phyloP scores from a whole-genome alignment of 2,329 filamentous ascomycete species.

The Drechslerella dactyloides region DNA sequence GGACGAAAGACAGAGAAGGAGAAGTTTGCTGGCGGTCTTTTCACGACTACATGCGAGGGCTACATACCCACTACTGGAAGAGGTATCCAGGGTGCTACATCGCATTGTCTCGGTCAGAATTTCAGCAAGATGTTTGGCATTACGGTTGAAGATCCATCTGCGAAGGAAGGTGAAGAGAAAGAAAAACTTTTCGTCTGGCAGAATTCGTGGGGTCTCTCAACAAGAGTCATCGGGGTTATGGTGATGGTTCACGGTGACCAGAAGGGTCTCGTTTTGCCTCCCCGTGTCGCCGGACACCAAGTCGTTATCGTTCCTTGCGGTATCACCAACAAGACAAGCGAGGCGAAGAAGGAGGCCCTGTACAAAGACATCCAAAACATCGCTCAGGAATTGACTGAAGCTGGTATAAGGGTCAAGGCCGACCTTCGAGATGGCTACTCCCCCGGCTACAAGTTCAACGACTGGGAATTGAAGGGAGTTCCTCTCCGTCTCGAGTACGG shows the following conservation, averaged over 20 bases:
- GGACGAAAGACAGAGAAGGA: conserved; percentile 96
- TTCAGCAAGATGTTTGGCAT: conserved; percentile 99
- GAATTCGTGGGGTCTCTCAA: conserved; percentile 98
- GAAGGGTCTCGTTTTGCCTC: conserved; percentile 91
- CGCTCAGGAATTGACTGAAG: conserved; percentile 71
- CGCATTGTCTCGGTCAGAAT: conserved; percentile 93
- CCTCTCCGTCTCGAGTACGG: conserved; percentile 94
- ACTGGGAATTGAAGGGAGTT: conserved; percentile 96
- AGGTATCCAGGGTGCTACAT: conserved; percentile 95
- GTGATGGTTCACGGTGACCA: conserved; percentile 97
- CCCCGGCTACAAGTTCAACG: conserved; percentile 97
- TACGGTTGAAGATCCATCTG: conserved; percentile 86
- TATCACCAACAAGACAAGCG: conserved; percentile 82
- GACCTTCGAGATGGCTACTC: conserved; percentile 90
- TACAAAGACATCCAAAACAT: conserved; percentile 77
- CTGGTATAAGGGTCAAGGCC: conserved; percentile 76
- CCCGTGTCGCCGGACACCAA: conserved; percentile 85
- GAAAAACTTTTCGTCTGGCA: conserved; percentile 90
- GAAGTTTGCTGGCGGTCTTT: conserved; percentile 95
- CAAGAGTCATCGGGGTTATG: conserved; percentile 97
- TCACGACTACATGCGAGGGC: conserved; percentile 94
- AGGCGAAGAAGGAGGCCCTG: conserved; percentile 78
- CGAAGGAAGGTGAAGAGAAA: conserved; percentile 70
- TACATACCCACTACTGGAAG: conserved; percentile 95
- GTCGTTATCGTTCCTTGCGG: conserved; percentile 89